Percentiles rank a stretch among this genome's conserved stretches.
phyloP scores from a whole-genome alignment of 371 early-diverging fungal species.

The Mortierella sp. region DNA sequence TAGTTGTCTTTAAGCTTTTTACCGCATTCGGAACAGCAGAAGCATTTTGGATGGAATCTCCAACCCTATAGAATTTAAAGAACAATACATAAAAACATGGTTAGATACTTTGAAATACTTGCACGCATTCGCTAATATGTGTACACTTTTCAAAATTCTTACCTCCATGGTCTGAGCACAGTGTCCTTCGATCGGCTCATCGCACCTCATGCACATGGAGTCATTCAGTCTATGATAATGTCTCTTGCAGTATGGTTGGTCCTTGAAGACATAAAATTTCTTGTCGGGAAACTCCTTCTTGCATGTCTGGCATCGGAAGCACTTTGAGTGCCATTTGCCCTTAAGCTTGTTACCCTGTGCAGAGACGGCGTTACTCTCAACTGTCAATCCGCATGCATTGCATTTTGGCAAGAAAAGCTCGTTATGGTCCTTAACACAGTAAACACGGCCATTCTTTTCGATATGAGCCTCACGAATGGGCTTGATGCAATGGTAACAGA shows the following conservation, averaged over 20 bases:
- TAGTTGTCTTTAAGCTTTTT: slow-evolving; percentile 79
- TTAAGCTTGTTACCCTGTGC: slow-evolving; percentile 82
- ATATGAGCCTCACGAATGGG: slow-evolving; percentile 65
- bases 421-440: slow-evolving; percentile 80
- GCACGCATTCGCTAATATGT: too few species aligned
- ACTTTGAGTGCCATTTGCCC: slow-evolving; percentile 83
- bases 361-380: slow-evolving; percentile 80
- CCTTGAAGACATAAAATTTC: slow-evolving; percentile 86
- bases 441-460: slow-evolving; percentile 79
- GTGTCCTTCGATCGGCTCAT: slow-evolving; percentile 86
- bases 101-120: not conserved
- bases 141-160: too few species aligned
- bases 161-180: slow-evolving; percentile 84
- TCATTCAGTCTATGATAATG: slow-evolving; percentile 88
- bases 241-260: slow-evolving; percentile 82
- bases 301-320: slow-evolving; percentile 84
- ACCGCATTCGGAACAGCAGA: slow-evolving; percentile 68
- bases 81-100: not conserved
- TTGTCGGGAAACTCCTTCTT: slow-evolving; percentile 84
- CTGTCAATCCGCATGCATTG: slow-evolving; percentile 74
- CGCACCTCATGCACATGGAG: slow-evolving; percentile 82
- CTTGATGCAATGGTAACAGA: slow-evolving; percentile 74
- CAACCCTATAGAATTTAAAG: slow-evolving; percentile 37
- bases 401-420: slow-evolving; percentile 76
- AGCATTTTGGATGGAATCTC: slow-evolving; percentile 74